phyloP scores from a whole-genome alignment of 331 rosid species.

The Pyracantha coccinea region DNA sequence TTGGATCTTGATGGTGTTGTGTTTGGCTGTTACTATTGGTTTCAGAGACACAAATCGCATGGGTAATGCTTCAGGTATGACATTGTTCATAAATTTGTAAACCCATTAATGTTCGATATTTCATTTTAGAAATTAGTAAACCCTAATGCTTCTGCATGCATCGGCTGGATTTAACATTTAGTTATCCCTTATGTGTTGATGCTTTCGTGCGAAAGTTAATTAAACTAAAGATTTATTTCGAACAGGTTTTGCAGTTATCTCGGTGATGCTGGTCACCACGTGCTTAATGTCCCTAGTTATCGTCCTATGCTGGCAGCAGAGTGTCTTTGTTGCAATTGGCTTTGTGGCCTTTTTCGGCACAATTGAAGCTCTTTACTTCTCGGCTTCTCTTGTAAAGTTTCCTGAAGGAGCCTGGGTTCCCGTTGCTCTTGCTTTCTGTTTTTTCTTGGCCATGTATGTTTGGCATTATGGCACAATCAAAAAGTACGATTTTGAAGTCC shows the following conservation, averaged over 20 bases:
- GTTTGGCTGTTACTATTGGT: slow-evolving; percentile 84
- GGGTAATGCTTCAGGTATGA: slow-evolving; percentile 91
- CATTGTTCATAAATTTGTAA: slow-evolving; percentile 3
- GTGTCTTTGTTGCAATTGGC: slow-evolving; percentile 52
- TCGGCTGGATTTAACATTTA: background rate
- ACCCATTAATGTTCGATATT: background rate
- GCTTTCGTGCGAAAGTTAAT: background rate
- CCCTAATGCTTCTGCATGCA: background rate
- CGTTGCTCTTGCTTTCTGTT: slow-evolving; percentile 45
- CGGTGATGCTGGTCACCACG: slow-evolving; percentile 96
- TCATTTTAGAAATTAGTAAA: background rate
- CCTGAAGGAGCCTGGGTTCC: slow-evolving; percentile 97
- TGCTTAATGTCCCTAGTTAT: slow-evolving; percentile 93
- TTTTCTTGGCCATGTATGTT: slow-evolving; percentile 53
- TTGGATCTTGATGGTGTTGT: slow-evolving; percentile 79
- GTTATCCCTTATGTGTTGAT: background rate
- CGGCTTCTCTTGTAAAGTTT: slow-evolving; percentile 85
- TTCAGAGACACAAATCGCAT: slow-evolving; percentile 77
- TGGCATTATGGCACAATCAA: slow-evolving; percentile 89
- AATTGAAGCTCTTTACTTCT: slow-evolving; percentile 86
- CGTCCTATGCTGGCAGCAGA: slow-evolving; percentile 77
- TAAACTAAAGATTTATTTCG: slow-evolving; percentile 1
- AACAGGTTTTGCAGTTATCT: slow-evolving; percentile 94
- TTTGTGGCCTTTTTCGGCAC: slow-evolving; percentile 67
- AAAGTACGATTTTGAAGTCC: slow-evolving; percentile 78